Evolutionary conservation across 768 basidiomycete species (phyloP), one percentile per base, ranked within the genome.

Genomic region (Leccinellum rugosiceps): DNA sequence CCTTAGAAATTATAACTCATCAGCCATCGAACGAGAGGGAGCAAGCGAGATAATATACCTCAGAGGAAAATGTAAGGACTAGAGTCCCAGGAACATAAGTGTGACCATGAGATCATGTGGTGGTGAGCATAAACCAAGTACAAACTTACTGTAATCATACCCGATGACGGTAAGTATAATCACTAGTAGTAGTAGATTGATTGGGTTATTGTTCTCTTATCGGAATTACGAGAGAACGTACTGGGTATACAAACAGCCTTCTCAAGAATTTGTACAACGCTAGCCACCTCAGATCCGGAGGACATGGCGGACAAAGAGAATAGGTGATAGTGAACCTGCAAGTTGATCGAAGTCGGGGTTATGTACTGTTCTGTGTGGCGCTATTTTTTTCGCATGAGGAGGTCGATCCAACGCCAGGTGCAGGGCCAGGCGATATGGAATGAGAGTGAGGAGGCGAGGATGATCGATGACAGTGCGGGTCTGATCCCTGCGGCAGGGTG

Each of bases 121-220:
- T 23, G 15, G 23, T 13, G 3, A 55, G 13, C 21, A 21, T 34
- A 28, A 15, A 49, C 15, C 3, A 10, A 21, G 13, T 5, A 2
- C 32, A 9, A 14, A 9, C 63, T 56, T 38, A 58, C 63, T 11
- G 17, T 65, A 64, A 49, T 64, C 63, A 31, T 64, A 65, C 48
- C 50, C 57, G 25, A 65, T 25, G 5, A 52, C 4, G 31, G 45
- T 38, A 25, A 54, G 38, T 19, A 58, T 47, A 11, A 53, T 17
- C 13, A 62, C 63, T 64, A 11, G 6, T 9, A 19, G 21, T 13
- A 15, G 26, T 9, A 19, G 21, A 7, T 3, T 17, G 9, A 6
- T 48, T 5, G 50, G 46, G 10, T 21, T 21, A 23, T 46, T 1
- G 10, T 38, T 49, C 15, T 1, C 19, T 48, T 19, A 43, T 4